phyloP scores from a whole-genome alignment of 2,329 filamentous ascomycete species.

The Diaporthe citri region DNA sequence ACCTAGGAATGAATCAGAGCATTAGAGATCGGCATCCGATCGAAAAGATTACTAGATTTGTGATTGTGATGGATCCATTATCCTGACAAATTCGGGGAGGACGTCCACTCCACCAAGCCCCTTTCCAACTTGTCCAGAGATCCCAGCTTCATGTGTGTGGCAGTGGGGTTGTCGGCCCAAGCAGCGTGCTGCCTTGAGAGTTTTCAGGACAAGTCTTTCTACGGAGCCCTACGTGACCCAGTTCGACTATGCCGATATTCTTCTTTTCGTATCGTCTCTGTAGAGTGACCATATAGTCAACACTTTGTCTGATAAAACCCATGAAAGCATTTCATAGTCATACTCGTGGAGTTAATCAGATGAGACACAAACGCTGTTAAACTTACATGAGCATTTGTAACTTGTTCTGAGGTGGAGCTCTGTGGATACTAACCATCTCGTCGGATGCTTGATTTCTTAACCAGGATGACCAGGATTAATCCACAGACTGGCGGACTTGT shows the following conservation, averaged over 20 bases:
- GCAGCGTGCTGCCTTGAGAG: background rate
- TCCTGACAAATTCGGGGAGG: background rate
- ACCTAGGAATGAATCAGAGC: background rate
- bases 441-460: background rate
- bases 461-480: background rate
- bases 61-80: slow-evolving; percentile 21
- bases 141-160: background rate
- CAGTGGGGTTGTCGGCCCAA: background rate
- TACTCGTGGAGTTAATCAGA: background rate
- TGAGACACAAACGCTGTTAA: background rate
- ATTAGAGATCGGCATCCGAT: background rate
- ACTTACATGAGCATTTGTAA: background rate
- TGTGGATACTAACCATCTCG: background rate
- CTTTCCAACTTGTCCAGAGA: slow-evolving; percentile 12
- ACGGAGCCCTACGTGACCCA: background rate
- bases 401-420: background rate
- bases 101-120: background rate
- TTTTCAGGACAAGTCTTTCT: background rate
- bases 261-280: too few species aligned
- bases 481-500: background rate
- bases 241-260: background rate
- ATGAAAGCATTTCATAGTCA: background rate
- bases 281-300: background rate
- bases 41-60: slow-evolving; percentile 1
- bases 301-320: background rate